Evolutionary conservation across 257 asterid genomes (phyloP).

Genomic region (Capsicum baccatum): DNA sequence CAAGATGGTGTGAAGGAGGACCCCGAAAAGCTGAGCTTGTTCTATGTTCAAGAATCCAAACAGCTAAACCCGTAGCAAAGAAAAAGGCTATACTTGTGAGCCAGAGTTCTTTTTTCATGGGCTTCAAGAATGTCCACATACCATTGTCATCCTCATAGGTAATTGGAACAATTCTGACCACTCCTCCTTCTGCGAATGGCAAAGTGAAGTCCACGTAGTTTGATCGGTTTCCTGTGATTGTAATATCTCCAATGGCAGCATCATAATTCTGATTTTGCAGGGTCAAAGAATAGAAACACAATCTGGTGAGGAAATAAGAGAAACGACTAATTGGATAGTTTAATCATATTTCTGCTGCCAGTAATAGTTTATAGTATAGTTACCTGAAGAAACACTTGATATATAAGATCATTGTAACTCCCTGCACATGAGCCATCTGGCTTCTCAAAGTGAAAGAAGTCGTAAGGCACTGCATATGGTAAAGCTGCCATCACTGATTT

Average conservation of each 20-base stretch:
- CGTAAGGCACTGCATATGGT: too few species aligned
- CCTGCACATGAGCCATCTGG: too few species aligned
- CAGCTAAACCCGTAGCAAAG: conserved; percentile 22
- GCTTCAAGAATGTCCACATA: conserved; percentile 17
- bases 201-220: conserved; percentile 18
- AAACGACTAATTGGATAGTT: too few species aligned
- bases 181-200: conserved; percentile 23
- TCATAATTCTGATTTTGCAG: conserved; percentile 8
- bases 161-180: conserved; percentile 19
- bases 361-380: too few species aligned
- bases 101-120: conserved; percentile 15
- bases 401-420: too few species aligned
- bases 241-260: conserved; percentile 25
- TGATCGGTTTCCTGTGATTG: conserved; percentile 24
- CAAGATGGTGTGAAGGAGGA: conserved; percentile 22
- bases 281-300: too few species aligned
- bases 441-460: too few species aligned
- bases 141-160: conserved; percentile 15
- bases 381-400: too few species aligned
- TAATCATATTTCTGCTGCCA: too few species aligned
- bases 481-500: too few species aligned
- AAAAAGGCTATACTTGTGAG: conserved; percentile 22
- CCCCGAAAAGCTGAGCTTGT: conserved; percentile 19
- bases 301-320: too few species aligned
- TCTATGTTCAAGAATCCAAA: conserved; percentile 23